Evolutionary conservation across 1,139 yeast genomes (phyloP).

Genomic region (Taiozyma onychis): DNA sequence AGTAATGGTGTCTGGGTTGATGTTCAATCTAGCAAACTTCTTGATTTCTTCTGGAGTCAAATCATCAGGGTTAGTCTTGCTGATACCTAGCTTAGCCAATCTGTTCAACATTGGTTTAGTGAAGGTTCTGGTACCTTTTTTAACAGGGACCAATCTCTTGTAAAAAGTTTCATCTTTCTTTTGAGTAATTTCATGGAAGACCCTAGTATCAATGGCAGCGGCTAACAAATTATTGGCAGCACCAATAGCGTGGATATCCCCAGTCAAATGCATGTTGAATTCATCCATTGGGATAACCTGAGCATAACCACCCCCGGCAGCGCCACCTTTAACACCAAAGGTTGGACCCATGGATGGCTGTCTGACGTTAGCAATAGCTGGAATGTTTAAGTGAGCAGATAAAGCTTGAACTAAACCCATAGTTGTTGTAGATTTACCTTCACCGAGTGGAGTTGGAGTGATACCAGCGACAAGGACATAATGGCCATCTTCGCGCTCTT

Average conservation of each 20-base stretch:
- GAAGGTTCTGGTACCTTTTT: constrained; percentile 59
- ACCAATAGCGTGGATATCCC: constrained; percentile 96
- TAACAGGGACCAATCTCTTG: constrained; percentile 64
- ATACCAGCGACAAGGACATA: constrained; percentile 94
- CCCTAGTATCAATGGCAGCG: constrained; percentile 96
- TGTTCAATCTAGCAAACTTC: constrained; percentile 59
- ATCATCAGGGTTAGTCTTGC: constrained; percentile 62
- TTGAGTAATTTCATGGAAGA: constrained; percentile 96
- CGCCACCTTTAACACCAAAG: constrained; percentile 98
- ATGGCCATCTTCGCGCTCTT: constrained; percentile 70
- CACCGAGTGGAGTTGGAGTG: constrained; percentile 98
- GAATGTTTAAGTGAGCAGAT: constrained; percentile 85
- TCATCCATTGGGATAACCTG: constrained; percentile 99
- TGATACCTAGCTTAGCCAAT: constrained; percentile 56
- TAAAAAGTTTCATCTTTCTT: constrained; percentile 59
- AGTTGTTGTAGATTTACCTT: constrained; percentile 96
- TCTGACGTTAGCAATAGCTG: constrained; percentile 92
- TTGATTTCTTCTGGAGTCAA: constrained; percentile 60
- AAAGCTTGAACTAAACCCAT: constrained; percentile 95
- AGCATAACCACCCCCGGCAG: constrained; percentile 99
- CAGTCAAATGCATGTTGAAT: constrained; percentile 96
- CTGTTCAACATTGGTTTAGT: constrained; percentile 64
- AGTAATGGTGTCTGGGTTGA: constrained; percentile 68
- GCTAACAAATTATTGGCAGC: constrained; percentile 95
- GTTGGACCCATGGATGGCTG: constrained; percentile 99